These are phyloP conservation scores for Coccomyxa sp. DNA, from an alignment of 139 green algal genomes.

Conservation along the genomic window DNA sequence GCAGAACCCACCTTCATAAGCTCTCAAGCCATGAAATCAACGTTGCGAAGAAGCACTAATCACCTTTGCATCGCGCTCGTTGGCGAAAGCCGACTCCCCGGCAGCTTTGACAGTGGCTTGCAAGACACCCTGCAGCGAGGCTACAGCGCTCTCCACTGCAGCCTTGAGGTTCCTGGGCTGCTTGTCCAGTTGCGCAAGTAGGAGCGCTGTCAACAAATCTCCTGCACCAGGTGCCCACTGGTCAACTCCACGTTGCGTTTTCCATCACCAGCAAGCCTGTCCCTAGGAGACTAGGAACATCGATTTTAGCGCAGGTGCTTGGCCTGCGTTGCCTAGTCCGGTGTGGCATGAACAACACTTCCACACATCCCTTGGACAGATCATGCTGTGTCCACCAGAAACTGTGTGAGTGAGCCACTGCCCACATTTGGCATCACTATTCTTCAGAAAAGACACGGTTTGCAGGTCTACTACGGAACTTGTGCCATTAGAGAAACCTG, in stretches of 20 bases:
- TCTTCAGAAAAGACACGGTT: no score
- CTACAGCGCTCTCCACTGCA: conserved; percentile 64
- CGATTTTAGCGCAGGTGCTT: neutral
- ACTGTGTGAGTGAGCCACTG: no score
- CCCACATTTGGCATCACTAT: no score
- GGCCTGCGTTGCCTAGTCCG: neutral
- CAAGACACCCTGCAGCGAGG: conserved; percentile 62
- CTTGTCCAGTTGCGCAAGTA: conserved; percentile 59
- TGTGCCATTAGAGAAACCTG: no score
- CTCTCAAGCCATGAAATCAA: neutral
- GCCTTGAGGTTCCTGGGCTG: conserved; percentile 48
- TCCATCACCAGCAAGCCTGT: neutral
- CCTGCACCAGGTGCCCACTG: conserved; percentile 24
- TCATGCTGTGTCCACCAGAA: no score
- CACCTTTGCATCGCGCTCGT: conserved; percentile 25
- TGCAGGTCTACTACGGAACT: no score
- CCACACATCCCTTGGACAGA: no score
- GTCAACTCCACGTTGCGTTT: neutral
- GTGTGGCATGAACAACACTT: no score
- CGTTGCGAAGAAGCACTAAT: neutral
- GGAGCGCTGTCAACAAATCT: conserved; percentile 65
- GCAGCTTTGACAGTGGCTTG: conserved; percentile 29
- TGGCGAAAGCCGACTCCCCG: neutral
- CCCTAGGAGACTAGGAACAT: no score
- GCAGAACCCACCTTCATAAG: neutral